Evolutionary conservation across 805 yeast genomes (phyloP), one percentile per base, ranked within the genome.

Genomic region (Dipodascopsis uninucleata): DNA sequence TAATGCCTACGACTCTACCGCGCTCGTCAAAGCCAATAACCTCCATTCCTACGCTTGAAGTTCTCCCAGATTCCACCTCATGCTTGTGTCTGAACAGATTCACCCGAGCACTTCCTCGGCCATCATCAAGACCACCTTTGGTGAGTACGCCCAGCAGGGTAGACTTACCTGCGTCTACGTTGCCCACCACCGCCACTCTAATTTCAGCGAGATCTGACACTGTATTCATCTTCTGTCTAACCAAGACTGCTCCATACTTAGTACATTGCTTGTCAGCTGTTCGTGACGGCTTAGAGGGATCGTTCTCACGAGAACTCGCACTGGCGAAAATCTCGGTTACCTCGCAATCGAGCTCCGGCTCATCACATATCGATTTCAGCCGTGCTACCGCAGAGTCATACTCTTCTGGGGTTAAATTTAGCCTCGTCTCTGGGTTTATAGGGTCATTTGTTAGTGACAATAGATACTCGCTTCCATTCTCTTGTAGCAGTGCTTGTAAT

Each of bases 91-190:
- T 39, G 34, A 52, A 52, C 31, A 52, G 35, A 33, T 46, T 48
- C 5, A 52, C 55, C 4, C 56, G 52, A 1, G 56, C 56, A 31
- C 46, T 52, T 12, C 56, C 56, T 6, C 56, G 45, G 10, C 56
- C 56, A 24, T 52, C 56, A 31, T 52, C 56, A 10, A 52, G 52
- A 5, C 49, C 55, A 21, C 56, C 56, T 40, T 52, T 52, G 7
- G 56, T 52, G 9, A 52, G 34, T 6, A 52, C 56, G 3, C 56
- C 56, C 9, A 52, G 41, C 18, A 52, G 23, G 3, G 56, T 52
- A 9, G 55, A 50, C 34, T 52, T 52, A n/a, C 56, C 56, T 3
- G 56, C 56, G 32, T 52, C 56, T 20, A 52, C 56, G 16, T 52
- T 52, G 12, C 56, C 56, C 23, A 50, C 56, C 4, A 50, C 56